phyloP scores from a whole-genome alignment of 306 rosid genomes.

The Comarum palustre region DNA sequence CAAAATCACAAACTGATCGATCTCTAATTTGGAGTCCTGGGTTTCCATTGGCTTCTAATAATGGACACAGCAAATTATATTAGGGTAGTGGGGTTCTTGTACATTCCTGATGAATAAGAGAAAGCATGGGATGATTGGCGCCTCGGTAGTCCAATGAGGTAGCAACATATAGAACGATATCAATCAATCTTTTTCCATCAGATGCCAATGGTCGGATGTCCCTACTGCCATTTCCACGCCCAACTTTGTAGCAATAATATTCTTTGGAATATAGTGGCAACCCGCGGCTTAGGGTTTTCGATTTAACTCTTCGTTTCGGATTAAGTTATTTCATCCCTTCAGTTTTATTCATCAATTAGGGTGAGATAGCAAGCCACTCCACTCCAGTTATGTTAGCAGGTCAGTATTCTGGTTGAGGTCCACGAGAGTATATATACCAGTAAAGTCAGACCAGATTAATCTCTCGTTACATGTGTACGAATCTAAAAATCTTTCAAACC shows the following conservation, averaged over 20 bases:
- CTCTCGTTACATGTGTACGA: too few species aligned
- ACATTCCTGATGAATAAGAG: background rate
- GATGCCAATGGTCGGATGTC: slow-evolving; percentile 69
- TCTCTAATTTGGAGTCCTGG: background rate
- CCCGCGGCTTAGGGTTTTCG: background rate
- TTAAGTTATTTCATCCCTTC: too few species aligned
- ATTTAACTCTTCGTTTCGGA: background rate
- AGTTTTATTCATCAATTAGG: too few species aligned
- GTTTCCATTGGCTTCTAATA: background rate
- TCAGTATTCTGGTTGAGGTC: too few species aligned
- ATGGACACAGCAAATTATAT: background rate
- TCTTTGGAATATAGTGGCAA: background rate
- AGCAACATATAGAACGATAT: slow-evolving; percentile 17
- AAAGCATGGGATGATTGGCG: slow-evolving; percentile 28
- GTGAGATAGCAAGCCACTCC: too few species aligned
- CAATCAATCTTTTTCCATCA: slow-evolving; percentile 44
- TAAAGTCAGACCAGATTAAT: too few species aligned
- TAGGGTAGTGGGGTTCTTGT: background rate
- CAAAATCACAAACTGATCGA: background rate
- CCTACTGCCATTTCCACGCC: slow-evolving; percentile 35
- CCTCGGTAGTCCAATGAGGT: slow-evolving; percentile 28
- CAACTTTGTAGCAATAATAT: background rate
- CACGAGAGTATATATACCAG: too few species aligned
- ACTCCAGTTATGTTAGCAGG: too few species aligned
- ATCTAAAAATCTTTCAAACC: rapidly evolving